Evolutionary conservation across 1,139 yeast species (phyloP).

Genomic region (Nakaseomyces delphensis): DNA sequence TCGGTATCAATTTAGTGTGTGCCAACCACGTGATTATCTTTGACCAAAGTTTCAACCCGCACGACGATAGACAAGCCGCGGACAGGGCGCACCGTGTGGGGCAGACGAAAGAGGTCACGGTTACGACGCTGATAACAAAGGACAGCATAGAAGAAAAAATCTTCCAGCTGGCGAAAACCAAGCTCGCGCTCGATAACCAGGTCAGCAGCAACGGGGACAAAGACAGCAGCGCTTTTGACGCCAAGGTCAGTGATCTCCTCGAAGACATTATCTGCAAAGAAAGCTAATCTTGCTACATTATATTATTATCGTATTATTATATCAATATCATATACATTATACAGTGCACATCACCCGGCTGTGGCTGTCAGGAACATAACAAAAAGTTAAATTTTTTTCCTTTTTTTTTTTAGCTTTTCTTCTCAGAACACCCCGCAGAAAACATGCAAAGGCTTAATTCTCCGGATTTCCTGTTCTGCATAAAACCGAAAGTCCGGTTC

Average conservation of each 20-base stretch:
- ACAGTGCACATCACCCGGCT: too few species aligned
- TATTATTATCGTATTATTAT: too few species aligned
- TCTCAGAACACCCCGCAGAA: too few species aligned
- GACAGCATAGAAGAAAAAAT: slow-evolving; percentile 86
- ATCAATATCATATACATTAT: too few species aligned
- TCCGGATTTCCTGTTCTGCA: too few species aligned
- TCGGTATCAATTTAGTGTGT: slow-evolving; percentile 92
- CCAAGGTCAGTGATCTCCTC: slow-evolving; percentile 25
- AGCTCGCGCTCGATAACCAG: slow-evolving; percentile 64
- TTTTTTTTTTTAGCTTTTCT: too few species aligned
- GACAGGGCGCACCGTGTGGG: slow-evolving; percentile 98
- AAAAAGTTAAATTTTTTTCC: too few species aligned
- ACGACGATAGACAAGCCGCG: slow-evolving; percentile 97
- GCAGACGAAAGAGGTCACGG: slow-evolving; percentile 79
- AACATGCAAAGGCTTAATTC: too few species aligned
- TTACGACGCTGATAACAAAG: slow-evolving; percentile 63
- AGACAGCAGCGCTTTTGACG: slow-evolving; percentile 24
- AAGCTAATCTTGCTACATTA: slow-evolving; percentile 6
- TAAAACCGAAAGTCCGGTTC: too few species aligned
- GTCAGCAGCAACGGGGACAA: slow-evolving; percentile 27
- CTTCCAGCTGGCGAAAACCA: slow-evolving; percentile 76
- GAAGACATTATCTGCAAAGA: slow-evolving; percentile 29
- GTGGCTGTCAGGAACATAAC: too few species aligned
- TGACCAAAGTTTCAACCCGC: slow-evolving; percentile 95
- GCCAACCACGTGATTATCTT: slow-evolving; percentile 88